Percentiles rank a stretch among this genome's conserved stretches.
These are phyloP conservation scores for Chaetomium cochliodes DNA, from an alignment of 495 filamentous ascomycete genomes.

Conservation along the genomic window DNA sequence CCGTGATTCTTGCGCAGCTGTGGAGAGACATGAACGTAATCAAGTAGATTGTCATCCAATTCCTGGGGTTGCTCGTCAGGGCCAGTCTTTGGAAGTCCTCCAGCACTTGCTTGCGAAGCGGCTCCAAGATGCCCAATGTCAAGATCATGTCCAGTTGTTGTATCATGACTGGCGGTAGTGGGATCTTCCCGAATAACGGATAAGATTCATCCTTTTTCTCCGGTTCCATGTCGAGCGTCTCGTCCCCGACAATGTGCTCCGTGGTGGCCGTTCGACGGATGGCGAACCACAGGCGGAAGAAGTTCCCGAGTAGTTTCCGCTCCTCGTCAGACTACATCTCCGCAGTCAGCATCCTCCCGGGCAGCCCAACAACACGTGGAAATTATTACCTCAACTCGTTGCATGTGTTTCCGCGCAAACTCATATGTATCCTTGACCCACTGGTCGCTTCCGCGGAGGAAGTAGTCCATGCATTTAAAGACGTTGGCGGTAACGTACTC, in stretches of 20 bases:
- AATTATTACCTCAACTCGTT: constrained; percentile 11
- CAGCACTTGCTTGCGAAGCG: constrained; percentile 39
- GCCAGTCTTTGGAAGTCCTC: constrained; percentile 42
- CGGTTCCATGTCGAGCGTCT: constrained; percentile 37
- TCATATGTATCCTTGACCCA: constrained; percentile 25
- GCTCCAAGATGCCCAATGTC: constrained; percentile 33
- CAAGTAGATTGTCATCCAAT: constrained; percentile 43
- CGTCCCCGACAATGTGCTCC: constrained; percentile 39
- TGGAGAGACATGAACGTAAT: constrained; percentile 43
- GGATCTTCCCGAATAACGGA: constrained; percentile 39
- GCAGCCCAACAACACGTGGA: not conserved
- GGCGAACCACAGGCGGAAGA: constrained; percentile 40
- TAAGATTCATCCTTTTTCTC: constrained; percentile 33
- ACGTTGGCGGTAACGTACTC: constrained; percentile 21
- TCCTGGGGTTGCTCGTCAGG: constrained; percentile 31
- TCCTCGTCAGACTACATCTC: constrained; percentile 24
- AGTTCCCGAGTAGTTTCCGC: constrained; percentile 32
- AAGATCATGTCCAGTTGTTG: constrained; percentile 44
- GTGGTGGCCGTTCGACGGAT: constrained; percentile 39
- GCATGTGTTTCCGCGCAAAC: constrained; percentile 24
- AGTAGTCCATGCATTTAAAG: constrained; percentile 16
- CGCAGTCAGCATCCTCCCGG: not conserved
- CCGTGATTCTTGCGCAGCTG: constrained; percentile 38
- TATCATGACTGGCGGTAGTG: constrained; percentile 44
- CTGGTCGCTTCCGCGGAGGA: constrained; percentile 20